Percentiles rank a stretch among this genome's conserved stretches.
phyloP scores from a whole-genome alignment of 202 grass and related monocot species.

The Alloteropsis angusta region DNA sequence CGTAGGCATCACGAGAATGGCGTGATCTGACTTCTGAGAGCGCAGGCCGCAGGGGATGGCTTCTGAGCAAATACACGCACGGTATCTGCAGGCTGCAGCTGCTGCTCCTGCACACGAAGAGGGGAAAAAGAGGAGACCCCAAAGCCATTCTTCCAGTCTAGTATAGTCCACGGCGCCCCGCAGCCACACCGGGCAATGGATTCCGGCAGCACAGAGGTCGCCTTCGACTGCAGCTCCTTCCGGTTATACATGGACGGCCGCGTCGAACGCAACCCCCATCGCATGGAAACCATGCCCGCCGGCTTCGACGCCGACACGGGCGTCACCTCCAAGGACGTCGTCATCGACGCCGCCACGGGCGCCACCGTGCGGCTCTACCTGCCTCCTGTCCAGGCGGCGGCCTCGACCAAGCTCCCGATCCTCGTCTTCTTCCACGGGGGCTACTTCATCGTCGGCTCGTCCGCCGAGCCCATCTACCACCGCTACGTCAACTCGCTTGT shows the following conservation, averaged over 20 bases:
- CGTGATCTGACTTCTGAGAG: no score
- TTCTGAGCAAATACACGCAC: neutral
- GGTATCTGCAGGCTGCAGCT: no score
- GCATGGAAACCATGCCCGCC: neutral
- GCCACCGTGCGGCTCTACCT: slow-evolving; percentile 39
- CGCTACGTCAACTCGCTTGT: slow-evolving; percentile 48
- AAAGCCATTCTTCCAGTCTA: neutral
- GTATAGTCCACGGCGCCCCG: neutral
- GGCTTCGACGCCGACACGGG: neutral
- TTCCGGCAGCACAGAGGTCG: neutral
- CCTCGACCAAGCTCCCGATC: slow-evolving; percentile 36
- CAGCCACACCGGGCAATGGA: neutral
- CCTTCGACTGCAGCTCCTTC: neutral
- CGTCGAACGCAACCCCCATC: neutral
- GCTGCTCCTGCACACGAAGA: neutral
- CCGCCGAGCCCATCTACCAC: slow-evolving; percentile 18
- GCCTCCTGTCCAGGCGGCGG: neutral
- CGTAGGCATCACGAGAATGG: no score
- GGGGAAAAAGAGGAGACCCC: no score
- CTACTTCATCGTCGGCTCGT: slow-evolving; percentile 51
- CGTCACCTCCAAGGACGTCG: neutral
- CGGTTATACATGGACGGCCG: neutral
- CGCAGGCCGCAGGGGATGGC: no score
- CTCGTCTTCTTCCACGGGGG: slow-evolving; percentile 72
- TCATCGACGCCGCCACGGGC: slow-evolving; percentile 3